These are phyloP conservation scores for Penicillium sp. DNA, from an alignment of 2,329 filamentous ascomycete genomes.

Conservation along the genomic window DNA sequence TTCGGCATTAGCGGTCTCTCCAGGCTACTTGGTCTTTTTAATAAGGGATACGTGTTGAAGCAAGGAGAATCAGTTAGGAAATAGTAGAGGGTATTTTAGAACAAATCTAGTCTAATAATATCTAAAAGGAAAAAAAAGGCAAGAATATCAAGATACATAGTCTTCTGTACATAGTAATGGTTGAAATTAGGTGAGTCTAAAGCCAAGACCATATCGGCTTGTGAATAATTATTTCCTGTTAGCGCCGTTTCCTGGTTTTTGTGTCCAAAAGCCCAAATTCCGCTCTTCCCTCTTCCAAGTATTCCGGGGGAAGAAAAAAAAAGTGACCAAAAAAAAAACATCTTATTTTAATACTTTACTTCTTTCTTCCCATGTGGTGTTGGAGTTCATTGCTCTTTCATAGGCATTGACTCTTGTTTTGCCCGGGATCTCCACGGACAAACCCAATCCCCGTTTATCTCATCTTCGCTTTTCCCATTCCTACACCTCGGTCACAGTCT, in stretches of 20 bases:
- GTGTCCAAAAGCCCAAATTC: background rate
- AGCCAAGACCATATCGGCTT: background rate
- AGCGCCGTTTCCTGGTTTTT: slow-evolving; percentile 3
- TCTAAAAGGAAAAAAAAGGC: background rate
- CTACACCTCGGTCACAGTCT: background rate
- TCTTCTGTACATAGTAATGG: background rate
- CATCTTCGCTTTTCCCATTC: slow-evolving; percentile 6
- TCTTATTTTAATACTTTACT: background rate
- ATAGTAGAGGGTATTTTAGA: background rate
- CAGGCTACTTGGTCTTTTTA: too few relatives aligned
- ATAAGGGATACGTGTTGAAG: background rate
- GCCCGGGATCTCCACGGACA: slow-evolving; percentile 6
- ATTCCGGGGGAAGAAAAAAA: background rate
- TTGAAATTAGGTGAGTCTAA: background rate
- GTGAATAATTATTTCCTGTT: slow-evolving; percentile 9
- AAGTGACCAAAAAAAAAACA: background rate
- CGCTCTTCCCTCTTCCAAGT: background rate
- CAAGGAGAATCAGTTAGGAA: background rate
- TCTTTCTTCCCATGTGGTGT: background rate
- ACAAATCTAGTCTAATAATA: background rate
- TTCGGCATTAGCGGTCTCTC: background rate
- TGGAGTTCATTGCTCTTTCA: background rate
- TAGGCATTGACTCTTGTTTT: background rate
- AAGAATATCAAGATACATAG: background rate
- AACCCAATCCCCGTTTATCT: slow-evolving; percentile 9